A percentile compares a stretch with the other conserved stretches of the same genome.
phyloP scores from a whole-genome alignment of 108 stramenopile species.

The Pseudonitzschia multistriata region DNA sequence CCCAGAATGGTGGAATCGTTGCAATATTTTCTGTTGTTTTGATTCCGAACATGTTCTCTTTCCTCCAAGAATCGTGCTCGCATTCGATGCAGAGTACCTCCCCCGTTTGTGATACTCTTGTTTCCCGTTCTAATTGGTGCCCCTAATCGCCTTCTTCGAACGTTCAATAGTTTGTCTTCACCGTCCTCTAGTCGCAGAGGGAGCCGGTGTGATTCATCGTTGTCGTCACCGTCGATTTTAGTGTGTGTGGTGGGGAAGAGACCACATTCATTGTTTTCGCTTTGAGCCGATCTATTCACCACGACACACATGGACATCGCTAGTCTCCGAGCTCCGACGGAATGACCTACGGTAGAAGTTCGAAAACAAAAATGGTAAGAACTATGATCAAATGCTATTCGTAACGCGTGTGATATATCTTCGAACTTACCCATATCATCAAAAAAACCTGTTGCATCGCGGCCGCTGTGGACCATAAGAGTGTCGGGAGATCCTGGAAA shows the following conservation, averaged over 20 bases:
- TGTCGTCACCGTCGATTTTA: background rate
- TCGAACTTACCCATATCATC: conserved; percentile 63
- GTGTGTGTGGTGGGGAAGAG: conserved; percentile 28
- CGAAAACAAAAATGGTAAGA: background rate
- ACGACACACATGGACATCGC: conserved; percentile 60
- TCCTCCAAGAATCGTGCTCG: conserved; percentile 12
- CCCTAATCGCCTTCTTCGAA: conserved; percentile 7
- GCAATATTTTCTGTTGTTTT: background rate
- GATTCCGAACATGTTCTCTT: conserved; percentile 11
- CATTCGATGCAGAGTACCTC: conserved; percentile 22
- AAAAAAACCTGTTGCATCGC: conserved; percentile 88
- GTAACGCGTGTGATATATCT: background rate
- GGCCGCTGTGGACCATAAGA: conserved; percentile 85
- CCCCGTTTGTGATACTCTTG: background rate
- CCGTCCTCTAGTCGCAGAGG: conserved; percentile 11
- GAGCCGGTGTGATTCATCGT: background rate
- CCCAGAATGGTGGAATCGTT: conserved; percentile 41
- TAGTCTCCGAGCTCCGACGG: conserved; percentile 52
- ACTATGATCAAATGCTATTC: too few species aligned
- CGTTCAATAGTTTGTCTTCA: conserved; percentile 18
- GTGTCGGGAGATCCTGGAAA: conserved; percentile 81
- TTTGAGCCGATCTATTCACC: conserved; percentile 46
- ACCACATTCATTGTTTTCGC: conserved; percentile 23
- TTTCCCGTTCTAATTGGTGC: background rate
- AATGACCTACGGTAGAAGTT: conserved; percentile 54